phyloP scores from a whole-genome alignment of 2,329 filamentous ascomycete genomes.

The Dactylonectria macrodidyma region DNA sequence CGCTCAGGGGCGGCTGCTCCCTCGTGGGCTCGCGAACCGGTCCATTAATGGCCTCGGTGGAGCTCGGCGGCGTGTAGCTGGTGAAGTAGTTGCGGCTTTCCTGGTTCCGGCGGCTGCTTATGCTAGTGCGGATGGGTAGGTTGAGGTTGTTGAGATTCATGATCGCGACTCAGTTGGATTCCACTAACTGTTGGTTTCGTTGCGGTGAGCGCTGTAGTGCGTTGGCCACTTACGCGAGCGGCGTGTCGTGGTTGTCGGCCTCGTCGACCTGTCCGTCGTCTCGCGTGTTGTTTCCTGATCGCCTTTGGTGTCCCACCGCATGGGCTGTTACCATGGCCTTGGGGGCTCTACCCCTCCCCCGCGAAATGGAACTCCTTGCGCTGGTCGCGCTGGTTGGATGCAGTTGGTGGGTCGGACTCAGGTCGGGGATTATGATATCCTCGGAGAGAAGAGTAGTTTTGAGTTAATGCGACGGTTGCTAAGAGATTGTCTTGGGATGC shows the following conservation, averaged over 20 bases:
- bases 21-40: constrained; percentile 70
- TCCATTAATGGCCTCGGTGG: constrained; percentile 74
- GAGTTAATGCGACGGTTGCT: not conserved
- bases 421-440: constrained; percentile 9
- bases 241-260: constrained; percentile 5
- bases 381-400: constrained; percentile 27
- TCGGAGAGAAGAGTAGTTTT: constrained; percentile 5
- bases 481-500: not conserved
- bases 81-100: constrained; percentile 71
- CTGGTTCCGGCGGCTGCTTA: constrained; percentile 66
- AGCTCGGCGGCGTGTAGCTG: constrained; percentile 67
- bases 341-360: constrained; percentile 43
- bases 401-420: constrained; percentile 20
- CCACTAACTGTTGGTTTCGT: not conserved
- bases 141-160: constrained; percentile 69
- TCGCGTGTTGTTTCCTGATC: constrained; percentile 8
- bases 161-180: constrained; percentile 35
- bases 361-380: constrained; percentile 28
- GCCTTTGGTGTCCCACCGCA: constrained; percentile 27
- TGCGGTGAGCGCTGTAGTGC: constrained; percentile 5
- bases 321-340: constrained; percentile 39
- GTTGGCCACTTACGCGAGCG: constrained; percentile 8
- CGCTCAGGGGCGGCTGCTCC: constrained; percentile 67
- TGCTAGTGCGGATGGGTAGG: constrained; percentile 63
- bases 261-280: constrained; percentile 5